These are phyloP conservation scores for Xylaria curta DNA, from an alignment of 495 filamentous ascomycete species.

Conservation along the genomic window DNA sequence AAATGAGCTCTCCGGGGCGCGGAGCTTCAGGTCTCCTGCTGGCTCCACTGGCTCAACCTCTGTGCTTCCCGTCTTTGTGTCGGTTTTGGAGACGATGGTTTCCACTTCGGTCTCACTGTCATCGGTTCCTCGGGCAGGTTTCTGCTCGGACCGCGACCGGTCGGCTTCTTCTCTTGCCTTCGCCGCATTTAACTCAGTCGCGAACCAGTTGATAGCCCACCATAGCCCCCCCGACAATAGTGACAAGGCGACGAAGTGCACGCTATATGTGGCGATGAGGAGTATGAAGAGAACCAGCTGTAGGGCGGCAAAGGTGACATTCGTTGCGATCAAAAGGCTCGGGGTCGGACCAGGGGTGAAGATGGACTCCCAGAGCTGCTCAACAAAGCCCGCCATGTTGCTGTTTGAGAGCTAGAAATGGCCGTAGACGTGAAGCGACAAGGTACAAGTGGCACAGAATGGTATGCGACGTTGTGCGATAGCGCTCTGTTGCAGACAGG, in stretches of 20 bases:
- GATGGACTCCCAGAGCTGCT: constrained; percentile 86
- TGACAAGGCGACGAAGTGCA: constrained; percentile 86
- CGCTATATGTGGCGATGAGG: constrained; percentile 79
- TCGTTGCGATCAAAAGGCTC: constrained; percentile 87
- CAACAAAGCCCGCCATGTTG: constrained; percentile 80
- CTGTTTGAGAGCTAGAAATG: constrained; percentile 14
- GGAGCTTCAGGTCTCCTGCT: constrained; percentile 50
- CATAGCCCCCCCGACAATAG: constrained; percentile 80
- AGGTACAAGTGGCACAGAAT: not conserved
- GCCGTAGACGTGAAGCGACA: constrained; percentile 32
- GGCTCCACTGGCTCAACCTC: constrained; percentile 48
- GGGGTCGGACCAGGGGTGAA: constrained; percentile 90
- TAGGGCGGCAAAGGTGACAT: constrained; percentile 83
- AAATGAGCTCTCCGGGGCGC: constrained; percentile 35
- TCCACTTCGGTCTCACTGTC: constrained; percentile 62
- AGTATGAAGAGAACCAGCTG: constrained; percentile 79
- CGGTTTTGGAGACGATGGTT: constrained; percentile 41
- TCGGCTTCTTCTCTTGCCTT: constrained; percentile 68
- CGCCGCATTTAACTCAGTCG: constrained; percentile 72
- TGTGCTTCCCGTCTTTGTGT: constrained; percentile 37
- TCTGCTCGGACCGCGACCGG: constrained; percentile 53
- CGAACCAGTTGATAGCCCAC: constrained; percentile 97
- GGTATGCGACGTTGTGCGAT: constrained; percentile 34
- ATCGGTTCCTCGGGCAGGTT: constrained; percentile 38
- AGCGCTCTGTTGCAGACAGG: not conserved